Base-by-base conservation (phyloP, 805 yeast species). In the Ogataea saltuana region DNA sequence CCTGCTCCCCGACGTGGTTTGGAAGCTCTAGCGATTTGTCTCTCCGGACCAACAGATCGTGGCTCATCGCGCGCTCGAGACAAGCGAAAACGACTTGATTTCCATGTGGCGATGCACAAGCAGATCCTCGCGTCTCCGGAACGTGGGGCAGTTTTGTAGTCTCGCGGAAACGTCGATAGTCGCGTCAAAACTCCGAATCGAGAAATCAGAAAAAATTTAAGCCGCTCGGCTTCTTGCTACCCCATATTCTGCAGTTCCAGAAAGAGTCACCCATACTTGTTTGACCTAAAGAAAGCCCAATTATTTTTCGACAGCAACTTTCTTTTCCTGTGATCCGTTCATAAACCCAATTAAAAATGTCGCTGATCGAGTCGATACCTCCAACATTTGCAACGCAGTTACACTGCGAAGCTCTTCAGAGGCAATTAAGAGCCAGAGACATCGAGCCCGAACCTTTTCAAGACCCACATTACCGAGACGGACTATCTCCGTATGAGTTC, bases 401-500 rank as follows among this genome's bases (percentile, higher is more conserved):
- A n/a, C n/a, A n/a, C n/a, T n/a, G n/a, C n/a, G n/a, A n/a, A n/a
- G n/a, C n/a, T n/a, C n/a, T n/a, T n/a, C n/a, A n/a, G n/a, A n/a
- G n/a, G n/a, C n/a, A n/a, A n/a, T n/a, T n/a, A n/a, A n/a, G n/a
- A n/a, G n/a, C n/a, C n/a, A n/a, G n/a, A n/a, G 12, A 6, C 6
- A 25, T 9, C 6, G 20, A 32, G 11, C 35, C 23, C 6, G 15
- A 17, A 30, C n/a, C 20, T n/a, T n/a, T n/a, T 10, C 18, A 26
- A 30, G 7, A n/a, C 26, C 13, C 10, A 12, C 28, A 11, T 25
- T 13, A 34, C 38, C 11, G 26, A 3, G 51, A 48, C 20, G 39
- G 46, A 27, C 40, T 50, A 12, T 23, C 39, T 3, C 26, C 26
- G 11, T 43, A 39, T 31, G 53, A 53, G 37, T 34, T 37, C 32